Conservation (phyloP, 2,329 filamentous ascomycete species). For the Ascosphaera apis region DNA sequence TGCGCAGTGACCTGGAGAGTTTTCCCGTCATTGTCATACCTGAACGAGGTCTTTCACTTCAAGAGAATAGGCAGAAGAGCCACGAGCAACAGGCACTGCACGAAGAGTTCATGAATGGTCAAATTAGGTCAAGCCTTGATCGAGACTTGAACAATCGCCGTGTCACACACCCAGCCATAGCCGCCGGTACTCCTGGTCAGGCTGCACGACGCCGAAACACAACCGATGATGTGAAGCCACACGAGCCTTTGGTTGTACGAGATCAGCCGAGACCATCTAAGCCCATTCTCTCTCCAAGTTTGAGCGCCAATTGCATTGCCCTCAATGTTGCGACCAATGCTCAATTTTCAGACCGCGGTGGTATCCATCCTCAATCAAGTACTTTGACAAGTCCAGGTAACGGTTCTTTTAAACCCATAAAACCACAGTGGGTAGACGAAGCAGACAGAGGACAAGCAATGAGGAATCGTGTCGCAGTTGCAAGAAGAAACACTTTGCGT, state of each 20-base stretch:
- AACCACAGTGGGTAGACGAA: constrained; percentile 1
- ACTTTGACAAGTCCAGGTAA: neutral
- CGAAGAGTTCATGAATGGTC: neutral
- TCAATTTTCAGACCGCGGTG: too few relatives aligned
- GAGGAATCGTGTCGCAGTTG: neutral
- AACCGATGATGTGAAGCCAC: neutral
- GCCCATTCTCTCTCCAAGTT: neutral
- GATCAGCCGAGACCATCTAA: neutral
- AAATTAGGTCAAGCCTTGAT: neutral
- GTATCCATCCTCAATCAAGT: neutral
- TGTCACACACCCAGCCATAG: too few relatives aligned
- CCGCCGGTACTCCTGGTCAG: neutral
- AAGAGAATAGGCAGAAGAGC: neutral
- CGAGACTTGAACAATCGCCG: neutral
- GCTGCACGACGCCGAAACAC: neutral
- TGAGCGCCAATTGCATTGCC: too few relatives aligned
- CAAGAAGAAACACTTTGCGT: neutral
- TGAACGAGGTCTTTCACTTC: neutral
- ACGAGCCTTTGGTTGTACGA: neutral
- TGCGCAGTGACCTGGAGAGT: neutral
- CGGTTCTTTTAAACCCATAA: neutral
- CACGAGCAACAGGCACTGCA: neutral
- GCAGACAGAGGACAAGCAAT: neutral
- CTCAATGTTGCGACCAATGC: too few relatives aligned
- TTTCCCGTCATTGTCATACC: constrained; percentile 1